Conservation (phyloP, 768 basidiomycete genomes). For the Lactarius psammicola region DNA sequence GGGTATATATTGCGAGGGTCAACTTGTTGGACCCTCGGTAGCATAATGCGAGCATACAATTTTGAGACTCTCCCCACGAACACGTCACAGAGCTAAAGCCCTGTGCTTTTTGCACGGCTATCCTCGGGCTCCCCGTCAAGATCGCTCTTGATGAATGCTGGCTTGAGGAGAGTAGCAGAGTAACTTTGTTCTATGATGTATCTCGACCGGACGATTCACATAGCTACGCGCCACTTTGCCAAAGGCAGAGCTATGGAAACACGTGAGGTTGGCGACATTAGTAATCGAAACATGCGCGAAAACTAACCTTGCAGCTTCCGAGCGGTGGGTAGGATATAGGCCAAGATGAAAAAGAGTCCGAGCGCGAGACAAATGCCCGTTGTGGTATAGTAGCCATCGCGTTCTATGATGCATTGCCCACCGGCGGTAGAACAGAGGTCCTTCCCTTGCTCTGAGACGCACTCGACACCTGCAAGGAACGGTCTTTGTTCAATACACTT, state of each 20-base stretch:
- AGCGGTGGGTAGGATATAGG: constrained; percentile 82
- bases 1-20: not conserved
- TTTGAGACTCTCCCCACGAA: not conserved
- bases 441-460: constrained; percentile 91
- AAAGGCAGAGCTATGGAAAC: constrained; percentile 56
- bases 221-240: constrained; percentile 68
- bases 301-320: constrained; percentile 79
- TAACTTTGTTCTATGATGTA: not conserved
- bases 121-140: not conserved
- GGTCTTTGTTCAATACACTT: not conserved
- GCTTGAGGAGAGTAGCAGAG: not conserved
- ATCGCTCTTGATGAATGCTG: too few relatives aligned
- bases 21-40: not conserved
- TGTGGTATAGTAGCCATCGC: constrained; percentile 91
- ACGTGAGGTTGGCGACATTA: not conserved
- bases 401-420: constrained; percentile 78
- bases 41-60: not conserved
- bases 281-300: not conserved
- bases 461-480: constrained; percentile 65
- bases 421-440: constrained; percentile 66
- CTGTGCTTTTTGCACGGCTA: not conserved
- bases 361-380: constrained; percentile 72
- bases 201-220: constrained; percentile 29
- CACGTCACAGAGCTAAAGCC: not conserved
- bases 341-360: constrained; percentile 70